Evolutionary conservation across 2,329 filamentous ascomycete genomes (phyloP).

Genomic region (Phyllosticta citrichinensis): DNA sequence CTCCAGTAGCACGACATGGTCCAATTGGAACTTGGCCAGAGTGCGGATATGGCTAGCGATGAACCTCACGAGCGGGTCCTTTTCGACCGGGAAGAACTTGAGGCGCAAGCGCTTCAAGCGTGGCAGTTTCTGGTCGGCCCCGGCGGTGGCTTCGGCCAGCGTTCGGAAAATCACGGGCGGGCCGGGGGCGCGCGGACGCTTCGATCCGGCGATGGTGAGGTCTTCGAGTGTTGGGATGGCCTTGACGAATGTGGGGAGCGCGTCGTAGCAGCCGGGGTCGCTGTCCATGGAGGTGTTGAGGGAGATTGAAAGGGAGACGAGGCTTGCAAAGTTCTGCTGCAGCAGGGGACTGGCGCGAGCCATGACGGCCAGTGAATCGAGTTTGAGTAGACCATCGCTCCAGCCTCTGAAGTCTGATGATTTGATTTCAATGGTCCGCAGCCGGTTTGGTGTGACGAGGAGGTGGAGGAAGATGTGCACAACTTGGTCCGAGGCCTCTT

Average conservation of each 20-base stretch:
- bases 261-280: neutral
- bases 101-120: neutral
- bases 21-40: neutral
- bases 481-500: neutral
- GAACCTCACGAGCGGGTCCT: neutral
- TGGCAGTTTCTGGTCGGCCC: neutral
- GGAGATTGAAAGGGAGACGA: neutral
- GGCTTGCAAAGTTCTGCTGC: neutral
- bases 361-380: neutral
- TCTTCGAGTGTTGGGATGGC: neutral
- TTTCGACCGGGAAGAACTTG: neutral
- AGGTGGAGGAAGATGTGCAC: neutral
- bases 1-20: neutral
- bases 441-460: neutral
- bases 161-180: neutral
- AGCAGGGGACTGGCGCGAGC: neutral
- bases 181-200: neutral
- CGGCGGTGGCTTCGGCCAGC: neutral
- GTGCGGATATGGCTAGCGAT: neutral
- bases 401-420: neutral
- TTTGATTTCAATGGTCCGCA: neutral
- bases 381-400: neutral
- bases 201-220: neutral
- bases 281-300: neutral
- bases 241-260: neutral